Conservation (phyloP, 768 basidiomycete species). For the Tricholoma flavovirens region DNA sequence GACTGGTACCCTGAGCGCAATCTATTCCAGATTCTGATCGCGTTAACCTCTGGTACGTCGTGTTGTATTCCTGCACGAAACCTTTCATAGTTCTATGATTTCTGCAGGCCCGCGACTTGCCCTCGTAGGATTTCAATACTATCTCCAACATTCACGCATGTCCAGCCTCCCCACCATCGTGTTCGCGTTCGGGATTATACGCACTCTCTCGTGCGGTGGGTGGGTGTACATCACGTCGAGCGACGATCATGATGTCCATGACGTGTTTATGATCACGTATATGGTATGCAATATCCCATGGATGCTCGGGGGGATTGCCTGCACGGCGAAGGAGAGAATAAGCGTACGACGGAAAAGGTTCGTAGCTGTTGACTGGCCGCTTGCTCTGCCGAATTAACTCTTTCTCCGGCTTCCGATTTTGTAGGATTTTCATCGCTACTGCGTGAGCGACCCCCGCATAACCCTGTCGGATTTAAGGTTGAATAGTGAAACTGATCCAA, state of each 20-base stretch:
- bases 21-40: conserved; percentile 83
- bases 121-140: conserved; percentile 59
- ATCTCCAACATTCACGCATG: conserved; percentile 39
- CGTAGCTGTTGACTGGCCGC: conserved; percentile 6
- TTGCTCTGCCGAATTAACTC: background rate
- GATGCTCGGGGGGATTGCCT: conserved; percentile 70
- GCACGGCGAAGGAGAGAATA: conserved; percentile 39
- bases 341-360: conserved; percentile 51
- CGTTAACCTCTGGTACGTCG: conserved; percentile 63
- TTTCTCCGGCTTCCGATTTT: background rate
- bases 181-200: conserved; percentile 55
- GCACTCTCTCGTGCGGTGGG: conserved; percentile 81
- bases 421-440: conserved; percentile 48
- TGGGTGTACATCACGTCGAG: conserved; percentile 89
- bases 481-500: background rate
- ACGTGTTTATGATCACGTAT: conserved; percentile 84
- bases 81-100: background rate
- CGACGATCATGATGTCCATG: conserved; percentile 81
- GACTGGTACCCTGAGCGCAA: conserved; percentile 88
- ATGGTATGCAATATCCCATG: conserved; percentile 82
- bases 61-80: background rate
- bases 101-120: conserved; percentile 67
- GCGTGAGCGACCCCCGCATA: conserved; percentile 30
- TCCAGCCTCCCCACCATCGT: conserved; percentile 47
- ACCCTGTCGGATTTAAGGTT: background rate